Evolutionary conservation across 78 protist genomes (phyloP).

Genomic region (Mastigamoeba balamuthi): DNA sequence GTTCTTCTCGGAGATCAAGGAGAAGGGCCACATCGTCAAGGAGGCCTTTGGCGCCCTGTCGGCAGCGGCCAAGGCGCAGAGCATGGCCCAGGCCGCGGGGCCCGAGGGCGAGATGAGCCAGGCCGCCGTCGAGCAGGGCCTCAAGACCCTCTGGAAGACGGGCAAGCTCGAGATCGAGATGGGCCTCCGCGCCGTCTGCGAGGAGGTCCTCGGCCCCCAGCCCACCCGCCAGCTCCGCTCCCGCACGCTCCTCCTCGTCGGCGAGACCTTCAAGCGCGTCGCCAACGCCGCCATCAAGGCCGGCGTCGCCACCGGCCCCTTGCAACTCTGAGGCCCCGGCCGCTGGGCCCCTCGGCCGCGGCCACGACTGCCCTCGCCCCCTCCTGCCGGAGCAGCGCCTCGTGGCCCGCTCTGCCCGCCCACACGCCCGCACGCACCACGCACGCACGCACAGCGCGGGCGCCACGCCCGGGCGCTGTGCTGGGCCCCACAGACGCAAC

Average conservation of each 20-base stretch:
- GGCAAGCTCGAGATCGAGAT: background rate
- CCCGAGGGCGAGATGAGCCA: background rate
- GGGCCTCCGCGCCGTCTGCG: background rate
- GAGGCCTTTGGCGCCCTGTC: background rate
- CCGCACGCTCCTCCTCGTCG: background rate
- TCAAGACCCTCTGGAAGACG: background rate
- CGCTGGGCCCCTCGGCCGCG: too few species aligned
- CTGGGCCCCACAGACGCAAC: too few species aligned
- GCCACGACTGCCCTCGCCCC: too few species aligned
- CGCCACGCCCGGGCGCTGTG: too few species aligned
- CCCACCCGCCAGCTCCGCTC: background rate
- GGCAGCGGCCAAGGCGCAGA: background rate
- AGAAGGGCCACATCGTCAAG: background rate
- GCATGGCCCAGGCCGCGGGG: background rate
- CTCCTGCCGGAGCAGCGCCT: too few species aligned
- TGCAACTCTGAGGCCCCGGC: too few species aligned
- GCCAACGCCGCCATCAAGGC: background rate
- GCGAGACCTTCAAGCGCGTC: background rate
- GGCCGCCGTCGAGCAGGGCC: background rate
- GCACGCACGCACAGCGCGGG: too few species aligned
- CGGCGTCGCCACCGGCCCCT: background rate
- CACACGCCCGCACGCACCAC: too few species aligned
- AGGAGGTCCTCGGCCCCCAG: background rate
- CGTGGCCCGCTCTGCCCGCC: too few species aligned
- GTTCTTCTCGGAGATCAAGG: background rate